Evolutionary conservation across 176 grass and related monocot species (phyloP), one percentile per base, ranked within the genome.

Genomic region (Musa schizocarpa): DNA sequence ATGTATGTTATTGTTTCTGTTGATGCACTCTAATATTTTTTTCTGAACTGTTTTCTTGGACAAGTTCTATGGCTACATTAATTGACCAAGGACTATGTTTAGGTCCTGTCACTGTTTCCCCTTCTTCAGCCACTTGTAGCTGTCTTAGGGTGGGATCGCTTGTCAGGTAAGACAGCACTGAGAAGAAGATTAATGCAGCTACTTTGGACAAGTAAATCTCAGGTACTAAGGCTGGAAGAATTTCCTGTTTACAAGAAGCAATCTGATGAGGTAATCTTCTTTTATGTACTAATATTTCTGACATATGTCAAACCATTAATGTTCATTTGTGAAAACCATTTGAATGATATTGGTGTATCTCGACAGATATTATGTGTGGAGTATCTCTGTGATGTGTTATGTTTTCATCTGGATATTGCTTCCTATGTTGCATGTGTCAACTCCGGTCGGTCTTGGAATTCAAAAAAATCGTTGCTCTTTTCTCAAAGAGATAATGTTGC

Each of bases 191-290:
- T 97, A 77, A 89, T 97, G 94, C 81, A 79, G 73, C 61, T 97
- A 55, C 90, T 88, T 68, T 97, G 94, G 94, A 91, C 86, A 87
- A 97, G 94, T 77, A 97, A 91, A 88, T 93, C 90, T 81, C 84
- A 97, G 83, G 21, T 82, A 71, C 51, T 97, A 48, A 85, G 77
- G 84, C 76, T 86, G 76, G 83, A 93, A 87, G 88, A 93, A 83
- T 92, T 88, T 81, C 83, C 88, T 69, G 78, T 69, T 86, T 89
- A 97, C 55, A 84, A 77, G 79, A 90, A 67, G 43, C 75, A 84
- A 65, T 80, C 80, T 61, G 85, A 97, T 78, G 85, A 87, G 86
- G 90, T 97, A 85, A 71, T 74, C 65, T 27, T 66, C 63, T 50
- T 79, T 24, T 57, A 70, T 57, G 63, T 71, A 25, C 66, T 58